These are phyloP conservation scores for Allantophomopsis cytisporea DNA, from an alignment of 2,329 filamentous ascomycete species.

Conservation along the genomic window DNA sequence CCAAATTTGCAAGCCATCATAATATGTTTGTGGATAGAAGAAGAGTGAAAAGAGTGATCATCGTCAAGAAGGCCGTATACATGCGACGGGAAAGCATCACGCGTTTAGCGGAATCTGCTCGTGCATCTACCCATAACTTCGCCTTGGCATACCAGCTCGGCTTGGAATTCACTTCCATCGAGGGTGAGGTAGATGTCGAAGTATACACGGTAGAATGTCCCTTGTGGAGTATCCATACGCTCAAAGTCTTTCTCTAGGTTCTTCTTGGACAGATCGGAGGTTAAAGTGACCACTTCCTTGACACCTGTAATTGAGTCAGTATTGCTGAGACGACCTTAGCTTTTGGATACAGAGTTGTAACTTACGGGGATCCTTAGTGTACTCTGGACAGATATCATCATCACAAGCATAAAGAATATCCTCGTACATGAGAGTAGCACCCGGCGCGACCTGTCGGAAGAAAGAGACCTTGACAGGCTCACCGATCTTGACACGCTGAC, in stretches of 20 bases:
- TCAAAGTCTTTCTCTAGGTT: conserved; percentile 99
- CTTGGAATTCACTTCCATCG: conserved; percentile 95
- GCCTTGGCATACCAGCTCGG: conserved; percentile 96
- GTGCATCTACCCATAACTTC: conserved; percentile 98
- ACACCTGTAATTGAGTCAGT: conserved; percentile 51
- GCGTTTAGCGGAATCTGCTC: conserved; percentile 58
- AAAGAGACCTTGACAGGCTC: conserved; percentile 98
- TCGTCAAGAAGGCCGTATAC: neutral
- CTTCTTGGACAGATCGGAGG: conserved; percentile 91
- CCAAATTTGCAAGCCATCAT: no score
- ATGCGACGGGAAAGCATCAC: neutral
- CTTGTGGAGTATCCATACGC: conserved; percentile 96
- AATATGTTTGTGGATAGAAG: no score
- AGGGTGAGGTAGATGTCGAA: conserved; percentile 81
- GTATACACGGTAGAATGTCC: conserved; percentile 81
- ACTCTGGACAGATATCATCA: conserved; percentile 95
- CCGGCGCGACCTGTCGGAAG: conserved; percentile 94
- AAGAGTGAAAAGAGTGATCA: neutral
- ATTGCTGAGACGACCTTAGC: conserved; percentile 3
- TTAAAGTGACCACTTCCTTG: conserved; percentile 97
- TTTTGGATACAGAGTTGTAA: conserved; percentile 16
- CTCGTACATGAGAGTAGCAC: conserved; percentile 97
- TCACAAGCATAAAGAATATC: conserved; percentile 96
- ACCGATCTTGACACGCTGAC: conserved; percentile 96
- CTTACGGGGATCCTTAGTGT: conserved; percentile 98